Evolutionary conservation across 257 asterid genomes (phyloP).

Genomic region (Nemophila menziesii): DNA sequence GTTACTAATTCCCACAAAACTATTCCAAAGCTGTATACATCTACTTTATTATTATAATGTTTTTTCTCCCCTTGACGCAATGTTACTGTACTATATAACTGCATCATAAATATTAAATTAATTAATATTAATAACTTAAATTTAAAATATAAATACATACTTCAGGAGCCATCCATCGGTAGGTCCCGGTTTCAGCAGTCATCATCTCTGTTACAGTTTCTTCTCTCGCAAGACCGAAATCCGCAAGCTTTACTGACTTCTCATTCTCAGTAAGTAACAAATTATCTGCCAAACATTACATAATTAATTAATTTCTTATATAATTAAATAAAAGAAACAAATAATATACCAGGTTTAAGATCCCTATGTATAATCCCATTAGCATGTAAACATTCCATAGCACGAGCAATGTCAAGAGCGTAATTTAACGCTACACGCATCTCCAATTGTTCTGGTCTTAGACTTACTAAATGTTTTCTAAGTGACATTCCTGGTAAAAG

Average conservation of each 20-base stretch:
- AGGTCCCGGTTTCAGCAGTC: conserved; percentile 99
- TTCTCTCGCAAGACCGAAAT: conserved; percentile 99
- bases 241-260: conserved; percentile 93
- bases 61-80: conserved; percentile 96
- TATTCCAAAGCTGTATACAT: conserved; percentile 89
- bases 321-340: conserved; percentile 3
- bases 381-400: conserved; percentile 91
- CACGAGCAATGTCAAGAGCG: conserved; percentile 88
- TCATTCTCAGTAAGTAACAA: conserved; percentile 87
- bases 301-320: conserved; percentile 7
- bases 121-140: conserved; percentile 4
- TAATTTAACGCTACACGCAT: conserved; percentile 54
- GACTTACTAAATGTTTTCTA: conserved; percentile 61
- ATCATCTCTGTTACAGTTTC: conserved; percentile 94
- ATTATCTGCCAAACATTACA: conserved; percentile 71
- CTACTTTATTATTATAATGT: conserved; percentile 93
- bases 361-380: conserved; percentile 94
- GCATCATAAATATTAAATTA: conserved; percentile 38
- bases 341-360: conserved; percentile 78
- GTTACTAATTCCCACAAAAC: conserved; percentile 86
- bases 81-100: conserved; percentile 95
- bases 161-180: conserved; percentile 99
- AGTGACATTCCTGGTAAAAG: conserved; percentile 94
- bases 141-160: conserved; percentile 26
- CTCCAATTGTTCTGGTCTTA: conserved; percentile 80